Evolutionary conservation across 495 filamentous ascomycete genomes (phyloP), one percentile per base, ranked within the genome.

Genomic region (Pyronema omphalodes): DNA sequence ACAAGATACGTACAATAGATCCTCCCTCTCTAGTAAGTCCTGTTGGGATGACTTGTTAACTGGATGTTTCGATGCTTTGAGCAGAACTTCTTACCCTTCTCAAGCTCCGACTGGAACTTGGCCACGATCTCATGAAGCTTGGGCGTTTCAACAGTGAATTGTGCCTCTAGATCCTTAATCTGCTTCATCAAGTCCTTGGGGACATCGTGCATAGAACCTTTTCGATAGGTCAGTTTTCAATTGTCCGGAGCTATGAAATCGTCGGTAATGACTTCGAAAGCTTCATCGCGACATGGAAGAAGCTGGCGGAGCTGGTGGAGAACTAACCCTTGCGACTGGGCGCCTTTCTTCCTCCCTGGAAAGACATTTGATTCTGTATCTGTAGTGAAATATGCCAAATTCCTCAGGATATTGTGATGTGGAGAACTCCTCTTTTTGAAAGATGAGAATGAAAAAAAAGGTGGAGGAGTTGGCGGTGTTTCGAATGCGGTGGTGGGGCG

Each of bases 121-220:
- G 79, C 73, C 35, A 88, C 88, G 57, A 98, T 84, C 67, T 82
- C 63, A 76, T 94, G 95, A 14, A 96, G 77, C 70, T 84, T 93
- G 11, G 75, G 70, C 2, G 70, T 74, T 59, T 84, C 79, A 44
- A 95, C 77, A 12, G 80, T 83, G 70, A 98, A 98, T 15, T 78
- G 66, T n/a, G 84, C 74, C 71, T 98, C 91, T 40, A 96, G 76
- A 23, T 78, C 69, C 68, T 86, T 78, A 67, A 96, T 91, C 68
- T 94, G 83, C 55, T 79, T 72, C 59, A 83, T 69, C 49, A 96
- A 78, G 67, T 91, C 79, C 69, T 88, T 83, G 49, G 91, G 86
- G 67, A 93, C 69, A 71, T 86, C 82, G 61, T 80, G 74, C 75
- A 82, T 80, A 50, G 84, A 88, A 53, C 83, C 82, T 83, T 58